Evolutionary conservation across 129 eudicot species (phyloP), one percentile per base, ranked within the genome.

Genomic region (Erigeron canadensis): DNA sequence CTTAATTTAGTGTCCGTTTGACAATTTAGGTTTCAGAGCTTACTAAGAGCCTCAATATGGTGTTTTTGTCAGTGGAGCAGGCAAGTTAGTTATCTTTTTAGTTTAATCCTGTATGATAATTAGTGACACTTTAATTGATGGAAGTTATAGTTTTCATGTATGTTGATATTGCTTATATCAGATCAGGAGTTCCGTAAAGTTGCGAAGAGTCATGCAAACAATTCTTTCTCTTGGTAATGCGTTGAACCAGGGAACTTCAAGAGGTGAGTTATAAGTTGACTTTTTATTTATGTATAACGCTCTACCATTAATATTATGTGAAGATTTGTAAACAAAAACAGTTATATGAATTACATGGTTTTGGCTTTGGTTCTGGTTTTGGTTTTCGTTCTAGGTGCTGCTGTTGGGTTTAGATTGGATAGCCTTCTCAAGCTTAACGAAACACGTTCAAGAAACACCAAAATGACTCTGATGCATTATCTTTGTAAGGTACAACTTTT

Each of bases 401-500:
- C 98, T 84, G 79, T 85, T 84, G 98, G 97, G 73, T 94, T 94
- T 84, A 83, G 81, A 80, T 81, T 94, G 87, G 97, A 94, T 73
- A 94, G 96, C 85, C 90, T 94, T 65, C 89, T 89, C n/a, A 94
- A 89, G 79, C 95, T 94, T 63, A 87, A 88, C 1, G 97, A 94
- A 66, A 94, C 97, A 8, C 97, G 98, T 82, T 97, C 96, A 11
- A 79, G 89, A 48, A 86, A 84, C 81, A 94, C 85, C 82, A 89
- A 89, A 82, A 89, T 87, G 98, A 94, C 97, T 63, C 87, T 94
- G 57, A 85, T 94, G 96, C 90, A 94, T 80, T 94, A 94, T 87
- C 91, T 94, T 78, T 94, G 97, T 81, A 94, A 89, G 97, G 98
- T 94, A 82, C n/a, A 39, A 42, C 9, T 61, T 63, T 63, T 73